Evolutionary conservation across 306 rosid species (phyloP), one percentile per base, ranked within the genome.

Genomic region (Senna siamea): DNA sequence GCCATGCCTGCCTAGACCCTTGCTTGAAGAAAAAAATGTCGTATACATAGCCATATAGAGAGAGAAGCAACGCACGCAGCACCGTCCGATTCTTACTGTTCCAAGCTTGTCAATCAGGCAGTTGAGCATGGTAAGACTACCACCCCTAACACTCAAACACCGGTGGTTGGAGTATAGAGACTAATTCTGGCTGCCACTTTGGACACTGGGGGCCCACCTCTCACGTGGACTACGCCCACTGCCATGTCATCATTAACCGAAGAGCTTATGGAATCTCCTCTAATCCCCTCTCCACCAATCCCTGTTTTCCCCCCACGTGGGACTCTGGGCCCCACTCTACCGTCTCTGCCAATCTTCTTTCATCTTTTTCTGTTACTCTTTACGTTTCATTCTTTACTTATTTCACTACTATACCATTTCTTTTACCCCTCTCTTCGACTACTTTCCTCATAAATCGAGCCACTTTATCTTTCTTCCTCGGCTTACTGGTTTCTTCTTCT

Each of bases 261-360:
- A 60, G 34, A 9, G 40, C 26, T 61, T 4, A 28, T 14, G 64
- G 85, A 90, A 91, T 93, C 98, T 82, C 80, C 70, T 69, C 87
- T 89, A 72, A 94, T 94, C 97, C 69, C 70, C 81, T 88, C 89
- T 79, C 93, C 80, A 75, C 99, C 99, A 94, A 94, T 91, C 90
- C 63, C 69, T 76, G 56, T 55, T 70, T 30, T 8, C 50, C 77
- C 71, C 93, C 92, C 99, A 94, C 98, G 96, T 94, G 99, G 93
- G 89, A 2, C 13, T 22, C 0, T 20, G 83, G 90, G 61, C 83
- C 92, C 89, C 83, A 64, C 63, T 26, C 30, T 3, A 1, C 30
- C 30, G 2, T 3, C 30, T 26, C 30, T 26, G n/a, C n/a, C n/a
- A n/a, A n/a, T 26, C 40, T 50, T 22, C 28, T 1, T 59, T 61